A percentile compares a stretch with the other conserved stretches of the same genome.
These are phyloP conservation scores for Medicago truncatula DNA, from an alignment of 306 rosid genomes.

Conservation along the genomic window MtrunA17r5.0-ANR NC_053042.1:54921001-54921500, in stretches of 20 bases:
- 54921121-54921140: slow-evolving; percentile 34
- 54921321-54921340: not conserved
- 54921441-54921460: slow-evolving; percentile 30
- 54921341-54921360: slow-evolving; percentile 32
- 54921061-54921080: slow-evolving; percentile 96
- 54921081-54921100: slow-evolving; percentile 99
- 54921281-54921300: not conserved
- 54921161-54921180: slow-evolving; percentile 25
- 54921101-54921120: slow-evolving; percentile 85
- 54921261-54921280: not conserved
- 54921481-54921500: slow-evolving; percentile 82
- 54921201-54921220: slow-evolving; percentile 8
- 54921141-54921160: slow-evolving; percentile 20
- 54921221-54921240: slow-evolving; percentile 6
- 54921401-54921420: slow-evolving; percentile 21
- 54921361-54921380: slow-evolving; percentile 28
- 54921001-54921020: slow-evolving; percentile 82
- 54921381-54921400: slow-evolving; percentile 23
- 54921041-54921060: slow-evolving; percentile 96
- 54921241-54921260: slow-evolving; percentile 7
- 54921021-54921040: slow-evolving; percentile 91
- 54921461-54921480: slow-evolving; percentile 62
- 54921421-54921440: slow-evolving; percentile 31
- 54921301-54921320: slow-evolving; percentile 1
- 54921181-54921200: slow-evolving; percentile 35